Base-by-base conservation (phyloP, 2,329 filamentous ascomycete genomes). In the Penicillium concentricum region DNA sequence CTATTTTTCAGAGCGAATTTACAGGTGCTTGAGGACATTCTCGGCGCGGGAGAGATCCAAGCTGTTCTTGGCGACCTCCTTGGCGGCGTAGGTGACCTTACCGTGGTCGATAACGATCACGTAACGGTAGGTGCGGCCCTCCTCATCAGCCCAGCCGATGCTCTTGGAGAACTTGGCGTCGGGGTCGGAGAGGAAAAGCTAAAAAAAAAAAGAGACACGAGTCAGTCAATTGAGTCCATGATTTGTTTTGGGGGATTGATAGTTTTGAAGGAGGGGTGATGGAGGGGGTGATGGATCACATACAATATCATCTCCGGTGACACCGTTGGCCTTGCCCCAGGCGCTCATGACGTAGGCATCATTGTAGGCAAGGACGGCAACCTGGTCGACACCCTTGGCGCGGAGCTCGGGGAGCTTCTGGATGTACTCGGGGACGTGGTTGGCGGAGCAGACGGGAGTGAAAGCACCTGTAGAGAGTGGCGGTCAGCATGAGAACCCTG, bases 341-440 rank as follows among this genome's bases (percentile, higher is more conserved):
- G 89, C 91, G 68, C 86, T 87, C 90, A 93, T 93, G 75, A 96
- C 91, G 72, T 82, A 95, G 62, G 87, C 81, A 77, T 96, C 92
- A 78, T 96, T 96, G 81, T 81, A 88, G 58, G 91, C 89, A 70
- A 95, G 87, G 71, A 94, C 85, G 65, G 91, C 84, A 69, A 96
- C 85, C 61, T 88, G 76, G 76, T 96, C 91, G 65, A 95, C 89
- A 68, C 90, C 91, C 83, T 93, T 93, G 72, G 79, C 79, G 79
- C 87, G 87, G 76, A 95, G 81, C 71, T 87, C 81, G 51, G 84
- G 79, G 65, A 87, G 78, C 74, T 90, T 87, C 75, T 84, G 77
- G 67, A 93, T 84, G 83, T 91, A 96, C 60, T 88, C 88, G 60
- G 90, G 89, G 60, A 96, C 81, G 80, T 96, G 91, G 74, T 83